Conservation (phyloP, 1,139 yeast species). For the Taphrina populina region DNA sequence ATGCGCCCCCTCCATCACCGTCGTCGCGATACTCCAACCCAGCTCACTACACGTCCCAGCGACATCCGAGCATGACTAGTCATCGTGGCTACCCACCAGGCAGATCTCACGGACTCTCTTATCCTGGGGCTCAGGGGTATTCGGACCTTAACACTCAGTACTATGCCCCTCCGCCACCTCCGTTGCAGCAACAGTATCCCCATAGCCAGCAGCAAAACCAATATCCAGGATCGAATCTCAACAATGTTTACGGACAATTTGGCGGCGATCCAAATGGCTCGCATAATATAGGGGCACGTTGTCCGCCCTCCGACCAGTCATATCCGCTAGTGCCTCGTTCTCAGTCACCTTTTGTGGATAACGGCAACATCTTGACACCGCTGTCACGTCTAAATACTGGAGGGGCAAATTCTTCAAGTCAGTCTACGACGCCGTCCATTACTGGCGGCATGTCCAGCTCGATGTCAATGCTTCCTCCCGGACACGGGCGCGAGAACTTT, state of each 20-base stretch:
- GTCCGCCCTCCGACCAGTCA: too few species aligned
- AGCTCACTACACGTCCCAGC: slow-evolving; percentile 12
- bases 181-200: slow-evolving; percentile 21
- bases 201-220: slow-evolving; percentile 13
- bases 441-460: slow-evolving; percentile 19
- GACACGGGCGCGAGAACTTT: slow-evolving; percentile 13
- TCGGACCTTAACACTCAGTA: background rate
- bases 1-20: background rate
- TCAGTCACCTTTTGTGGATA: slow-evolving; percentile 2
- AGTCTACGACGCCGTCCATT: slow-evolving; percentile 11
- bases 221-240: background rate
- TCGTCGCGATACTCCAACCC: slow-evolving; percentile 4
- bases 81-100: background rate
- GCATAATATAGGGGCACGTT: background rate
- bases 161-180: slow-evolving; percentile 18
- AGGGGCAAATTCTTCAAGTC: slow-evolving; percentile 10
- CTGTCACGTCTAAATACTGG: slow-evolving; percentile 15
- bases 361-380: background rate
- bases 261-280: background rate
- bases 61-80: background rate
- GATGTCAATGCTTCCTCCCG: slow-evolving; percentile 21
- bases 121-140: background rate
- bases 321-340: background rate
- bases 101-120: too few species aligned
- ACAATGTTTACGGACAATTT: too few species aligned